Base-by-base conservation (phyloP, 139 green algal species). In the Coelastrella sp. region DNA sequence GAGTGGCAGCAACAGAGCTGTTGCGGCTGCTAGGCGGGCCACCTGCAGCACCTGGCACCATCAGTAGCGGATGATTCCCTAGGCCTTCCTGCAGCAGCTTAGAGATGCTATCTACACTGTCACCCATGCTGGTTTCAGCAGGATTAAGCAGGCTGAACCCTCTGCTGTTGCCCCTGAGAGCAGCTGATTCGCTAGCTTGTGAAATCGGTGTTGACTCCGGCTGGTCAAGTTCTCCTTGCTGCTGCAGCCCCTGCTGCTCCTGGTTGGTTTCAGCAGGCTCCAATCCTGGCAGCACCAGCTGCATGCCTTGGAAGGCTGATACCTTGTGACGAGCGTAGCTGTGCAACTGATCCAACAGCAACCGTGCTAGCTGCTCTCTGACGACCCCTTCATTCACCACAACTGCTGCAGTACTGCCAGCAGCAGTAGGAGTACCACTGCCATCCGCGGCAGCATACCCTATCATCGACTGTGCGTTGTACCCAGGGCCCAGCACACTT, bases 261-360 rank as follows among this genome's bases (percentile, higher is more conserved):
- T 76, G 14, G 4, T 22, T 8, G 17, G 4, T 58, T 0, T 16
- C 5, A 59, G 5, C 3, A 16, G 22, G 22, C 19, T 23, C 82
- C 19, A 22, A 22, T n/a, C 13, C 64, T 60, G 83, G 66, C 68
- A 71, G 8, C 6, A 59, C 66, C 14, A 80, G 7, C 65, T 60
- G 17, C 66, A 89, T 75, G 10, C 68, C 84, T 14, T 64, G 32
- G n/a, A 75, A 89, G 3, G 84, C 84, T 19, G 84, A 71, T 5
- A 73, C 57, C 54, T 82, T 81, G 7, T 73, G n/a, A 3, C 32
- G 74, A 17, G 86, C 23, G 56, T 90, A 90, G 23, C 61, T 14
- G 13, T 90, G 86, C 23, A 90, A 60, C 86, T 85, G 47, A 22
- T 90, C 86, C n/a, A 90, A 61, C 23, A 90, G 86, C 60, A 79